These are phyloP conservation scores for Astrocystis sublimbata DNA, from an alignment of 495 filamentous ascomycete species.

Conservation along the genomic window DNA sequence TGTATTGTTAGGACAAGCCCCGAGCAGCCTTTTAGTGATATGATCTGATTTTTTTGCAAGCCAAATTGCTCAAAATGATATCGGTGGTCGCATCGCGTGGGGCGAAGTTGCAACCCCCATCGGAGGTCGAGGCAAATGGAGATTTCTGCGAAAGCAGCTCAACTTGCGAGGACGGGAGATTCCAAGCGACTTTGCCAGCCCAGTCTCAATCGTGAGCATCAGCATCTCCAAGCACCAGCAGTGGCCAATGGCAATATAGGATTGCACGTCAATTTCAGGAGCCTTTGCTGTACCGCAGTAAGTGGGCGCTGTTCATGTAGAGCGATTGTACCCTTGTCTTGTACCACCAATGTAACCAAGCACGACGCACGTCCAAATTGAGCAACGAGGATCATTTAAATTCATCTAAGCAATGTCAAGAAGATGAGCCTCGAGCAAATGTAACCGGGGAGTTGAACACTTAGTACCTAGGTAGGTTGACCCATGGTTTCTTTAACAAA, in stretches of 20 bases:
- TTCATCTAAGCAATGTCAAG: too few relatives aligned
- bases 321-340: not conserved
- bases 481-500: too few relatives aligned
- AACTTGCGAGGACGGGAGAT: not conserved
- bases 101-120: too few relatives aligned
- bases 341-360: not conserved
- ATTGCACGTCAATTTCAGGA: conserved; percentile 2
- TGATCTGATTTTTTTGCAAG: not conserved
- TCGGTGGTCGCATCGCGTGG: not conserved
- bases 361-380: not conserved
- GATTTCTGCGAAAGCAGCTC: not conserved
- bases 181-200: not conserved
- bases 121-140: too few relatives aligned
- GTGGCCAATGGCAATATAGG: not conserved
- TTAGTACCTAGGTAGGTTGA: too few relatives aligned
- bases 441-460: too few relatives aligned
- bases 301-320: not conserved
- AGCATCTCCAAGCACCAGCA: not conserved
- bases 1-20: not conserved
- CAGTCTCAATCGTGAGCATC: not conserved
- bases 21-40: not conserved
- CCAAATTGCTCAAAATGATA: not conserved
- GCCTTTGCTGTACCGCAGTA: conserved; percentile 4
- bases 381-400: not conserved
- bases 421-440: too few relatives aligned